phyloP scores from a whole-genome alignment of 345 rosid species.

The Camelina laxa region DNA sequence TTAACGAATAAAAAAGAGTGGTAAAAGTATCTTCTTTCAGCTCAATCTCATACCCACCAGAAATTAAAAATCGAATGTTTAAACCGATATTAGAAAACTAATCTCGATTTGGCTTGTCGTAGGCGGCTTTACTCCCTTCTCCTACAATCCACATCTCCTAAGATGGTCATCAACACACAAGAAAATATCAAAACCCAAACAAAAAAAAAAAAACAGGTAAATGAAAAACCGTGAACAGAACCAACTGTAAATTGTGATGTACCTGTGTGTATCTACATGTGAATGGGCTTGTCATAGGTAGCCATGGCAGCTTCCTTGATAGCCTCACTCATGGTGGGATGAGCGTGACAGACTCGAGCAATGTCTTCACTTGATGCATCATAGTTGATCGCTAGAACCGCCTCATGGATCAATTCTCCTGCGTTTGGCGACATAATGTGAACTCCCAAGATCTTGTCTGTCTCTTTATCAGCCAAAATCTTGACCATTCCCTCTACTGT shows the following conservation, averaged over 20 bases:
- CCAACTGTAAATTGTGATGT: constrained; percentile 4
- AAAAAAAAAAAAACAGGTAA: background rate
- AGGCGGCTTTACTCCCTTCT: constrained; percentile 28
- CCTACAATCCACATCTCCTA: constrained; percentile 34
- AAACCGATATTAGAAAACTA: constrained; percentile 17
- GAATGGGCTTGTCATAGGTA: constrained; percentile 98
- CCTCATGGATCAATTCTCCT: constrained; percentile 98
- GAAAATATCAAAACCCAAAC: background rate
- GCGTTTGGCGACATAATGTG: constrained; percentile 97
- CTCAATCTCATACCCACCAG: constrained; percentile 35
- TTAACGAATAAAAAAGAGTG: constrained; percentile 31
- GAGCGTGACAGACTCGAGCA: constrained; percentile 97
- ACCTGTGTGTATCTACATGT: constrained; percentile 56
- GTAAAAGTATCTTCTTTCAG: constrained; percentile 30
- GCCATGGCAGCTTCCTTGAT: constrained; percentile 99
- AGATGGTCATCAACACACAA: background rate
- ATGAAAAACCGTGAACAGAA: background rate
- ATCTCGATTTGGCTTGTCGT: constrained; percentile 24
- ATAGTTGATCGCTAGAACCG: constrained; percentile 80
- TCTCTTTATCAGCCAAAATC: constrained; percentile 95
- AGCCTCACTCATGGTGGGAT: constrained; percentile 99
- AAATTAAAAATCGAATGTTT: constrained; percentile 12
- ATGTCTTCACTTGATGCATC: constrained; percentile 96
- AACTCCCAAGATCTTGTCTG: constrained; percentile 93
- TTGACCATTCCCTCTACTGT: constrained; percentile 89